Base-by-base conservation (phyloP, 176 grass and related monocot genomes). In the Triticum urartu region DNA sequence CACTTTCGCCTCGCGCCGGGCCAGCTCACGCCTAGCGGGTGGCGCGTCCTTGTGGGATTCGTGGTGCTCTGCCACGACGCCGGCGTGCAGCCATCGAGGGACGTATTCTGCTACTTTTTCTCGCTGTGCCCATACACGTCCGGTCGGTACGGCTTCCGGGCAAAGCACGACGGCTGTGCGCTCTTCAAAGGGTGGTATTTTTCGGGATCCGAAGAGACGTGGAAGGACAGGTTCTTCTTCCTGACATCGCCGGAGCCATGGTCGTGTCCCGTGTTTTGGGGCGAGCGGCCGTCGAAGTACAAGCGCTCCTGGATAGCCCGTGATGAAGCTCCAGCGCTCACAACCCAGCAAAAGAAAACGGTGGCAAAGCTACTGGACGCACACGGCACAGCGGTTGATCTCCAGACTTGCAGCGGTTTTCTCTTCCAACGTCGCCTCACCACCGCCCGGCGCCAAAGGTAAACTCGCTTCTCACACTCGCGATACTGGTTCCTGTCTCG, bases 151-250 rank as follows among this genome's bases (percentile, higher is more conserved):
- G 10, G 2, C 1, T 62, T 45, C 76, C 0, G 13, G 1, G 1
- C 3, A 7, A 62, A 47, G 35, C 65, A 22, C 10, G 50, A 1
- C 11, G 50, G 0, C 11, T 17, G 24, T 0, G 8, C 6, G 17
- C 67, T 87, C 52, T 87, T 87, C 54, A 81, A 18, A 8, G 36
- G 6, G 36, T 3, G 65, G 36, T 1, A 11, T 10, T 18, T 1
- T 10, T 7, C 25, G 38, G 18, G 4, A 4, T 21, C 0, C 1
- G 35, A 13, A 12, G 25, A 36, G 12, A 9, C 15, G 1, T 87
- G 85, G 85, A 73, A 74, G 68, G 13, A 13, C 11, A 42, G 9
- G 0, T 87, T 52, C 0, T 81, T 87, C 85, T 80, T 87, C 26
- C 77, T 81, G 9, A 25, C 9, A 38, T 62, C 77, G 18, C 4